Evolutionary conservation across 352 stramenopile species (phyloP).

Genomic region (Globisporangium nodosum): DNA sequence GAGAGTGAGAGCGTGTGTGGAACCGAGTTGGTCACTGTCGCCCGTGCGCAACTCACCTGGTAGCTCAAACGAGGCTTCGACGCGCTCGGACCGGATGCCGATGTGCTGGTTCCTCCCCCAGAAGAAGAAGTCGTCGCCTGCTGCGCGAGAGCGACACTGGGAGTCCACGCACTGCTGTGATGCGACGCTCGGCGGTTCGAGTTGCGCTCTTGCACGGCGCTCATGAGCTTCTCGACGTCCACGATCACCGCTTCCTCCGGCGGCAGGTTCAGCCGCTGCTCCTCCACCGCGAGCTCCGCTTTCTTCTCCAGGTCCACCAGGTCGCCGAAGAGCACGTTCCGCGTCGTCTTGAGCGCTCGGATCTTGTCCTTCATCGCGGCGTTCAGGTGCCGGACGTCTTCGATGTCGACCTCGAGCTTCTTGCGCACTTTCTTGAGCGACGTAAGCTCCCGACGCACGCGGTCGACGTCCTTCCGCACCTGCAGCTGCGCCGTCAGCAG

Average conservation of each 20-base stretch:
- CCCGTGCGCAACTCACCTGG: slow-evolving; percentile 5
- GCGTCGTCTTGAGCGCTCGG: slow-evolving; percentile 31
- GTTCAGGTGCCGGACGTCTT: slow-evolving; percentile 38
- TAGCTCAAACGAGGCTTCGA: slow-evolving; percentile 1
- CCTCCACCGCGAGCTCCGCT: slow-evolving; percentile 44
- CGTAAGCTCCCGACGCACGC: slow-evolving; percentile 47
- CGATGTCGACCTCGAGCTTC: slow-evolving; percentile 59
- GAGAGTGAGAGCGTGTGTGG: not conserved
- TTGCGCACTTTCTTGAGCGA: slow-evolving; percentile 49
- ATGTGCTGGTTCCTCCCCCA: not conserved
- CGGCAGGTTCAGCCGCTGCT: slow-evolving; percentile 50
- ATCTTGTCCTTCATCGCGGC: slow-evolving; percentile 39
- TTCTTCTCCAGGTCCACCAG: slow-evolving; percentile 51
- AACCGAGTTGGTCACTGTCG: not conserved
- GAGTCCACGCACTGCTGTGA: not conserved
- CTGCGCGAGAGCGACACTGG: not conserved
- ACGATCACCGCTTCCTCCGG: slow-evolving; percentile 60
- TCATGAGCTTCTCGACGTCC: slow-evolving; percentile 56
- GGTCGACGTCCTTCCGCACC: slow-evolving; percentile 56
- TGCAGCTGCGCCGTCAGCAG: slow-evolving; percentile 57
- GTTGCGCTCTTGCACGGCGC: slow-evolving; percentile 36
- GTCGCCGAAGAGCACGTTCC: slow-evolving; percentile 46
- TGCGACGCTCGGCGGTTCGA: slow-evolving; percentile 6
- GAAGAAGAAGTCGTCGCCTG: not conserved
- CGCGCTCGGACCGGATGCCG: not conserved